A percentile compares a stretch with the other conserved stretches of the same genome.
Evolutionary conservation across 2,329 filamentous ascomycete genomes (phyloP).

Genomic region (Raffaelea deltoideospora): DNA sequence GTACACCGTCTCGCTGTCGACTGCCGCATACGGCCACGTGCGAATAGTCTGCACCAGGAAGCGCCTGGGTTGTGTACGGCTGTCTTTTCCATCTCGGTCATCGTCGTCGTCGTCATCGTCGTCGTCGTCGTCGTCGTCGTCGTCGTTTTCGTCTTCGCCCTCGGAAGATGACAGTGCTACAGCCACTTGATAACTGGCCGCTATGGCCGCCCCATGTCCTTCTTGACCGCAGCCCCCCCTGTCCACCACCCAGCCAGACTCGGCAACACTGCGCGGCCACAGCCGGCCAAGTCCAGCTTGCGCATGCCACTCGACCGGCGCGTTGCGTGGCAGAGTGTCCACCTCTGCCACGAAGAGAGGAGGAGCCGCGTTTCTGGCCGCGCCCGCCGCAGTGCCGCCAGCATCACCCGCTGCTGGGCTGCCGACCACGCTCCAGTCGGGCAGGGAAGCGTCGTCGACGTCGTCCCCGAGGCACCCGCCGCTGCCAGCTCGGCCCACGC

Average conservation of each 20-base stretch:
- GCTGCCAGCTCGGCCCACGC: conserved; percentile 17
- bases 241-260: too few species aligned
- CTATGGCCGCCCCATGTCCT: not conserved
- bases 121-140: not conserved
- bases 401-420: too few species aligned
- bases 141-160: not conserved
- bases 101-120: not conserved
- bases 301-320: conserved; percentile 72
- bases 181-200: not conserved
- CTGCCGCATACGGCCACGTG: conserved; percentile 1
- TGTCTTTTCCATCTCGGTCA: too few species aligned
- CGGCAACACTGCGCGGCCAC: conserved; percentile 3
- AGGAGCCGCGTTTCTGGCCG: conserved; percentile 22
- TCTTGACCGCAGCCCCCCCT: not conserved
- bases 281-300: conserved; percentile 40
- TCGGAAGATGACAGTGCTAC: too few species aligned
- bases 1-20: too few species aligned
- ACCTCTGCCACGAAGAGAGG: conserved; percentile 66
- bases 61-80: not conserved
- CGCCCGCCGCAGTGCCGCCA: not conserved
- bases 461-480: conserved; percentile 4
- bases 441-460: conserved; percentile 18
- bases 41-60: not conserved
- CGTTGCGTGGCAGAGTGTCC: conserved; percentile 56
- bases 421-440: conserved; percentile 34